Percentiles rank a stretch among this genome's conserved stretches.
These are phyloP conservation scores for Trichoderma gamsii DNA, from an alignment of 495 filamentous ascomycete genomes.

Conservation along the genomic window DNA sequence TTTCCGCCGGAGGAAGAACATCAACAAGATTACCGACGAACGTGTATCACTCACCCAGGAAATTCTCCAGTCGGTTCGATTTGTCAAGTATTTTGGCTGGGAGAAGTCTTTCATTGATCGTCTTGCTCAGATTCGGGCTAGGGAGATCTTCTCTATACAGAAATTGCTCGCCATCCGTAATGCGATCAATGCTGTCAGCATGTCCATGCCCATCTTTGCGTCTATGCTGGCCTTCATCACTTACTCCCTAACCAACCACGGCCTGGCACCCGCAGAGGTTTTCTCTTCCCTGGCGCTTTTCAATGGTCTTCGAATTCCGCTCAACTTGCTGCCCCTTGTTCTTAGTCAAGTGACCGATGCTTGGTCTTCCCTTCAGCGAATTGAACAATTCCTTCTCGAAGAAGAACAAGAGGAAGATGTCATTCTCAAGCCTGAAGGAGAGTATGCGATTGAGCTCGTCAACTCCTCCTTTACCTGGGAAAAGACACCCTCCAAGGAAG, in stretches of 20 bases:
- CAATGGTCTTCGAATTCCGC: slow-evolving; percentile 80
- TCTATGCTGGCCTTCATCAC: slow-evolving; percentile 96
- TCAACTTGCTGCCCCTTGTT: slow-evolving; percentile 82
- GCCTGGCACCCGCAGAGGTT: slow-evolving; percentile 64
- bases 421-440: slow-evolving; percentile 51
- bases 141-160: slow-evolving; percentile 75
- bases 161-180: slow-evolving; percentile 74
- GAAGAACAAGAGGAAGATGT: slow-evolving; percentile 80
- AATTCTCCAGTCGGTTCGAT: slow-evolving; percentile 81
- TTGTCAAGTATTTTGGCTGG: slow-evolving; percentile 97
- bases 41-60: slow-evolving; percentile 88
- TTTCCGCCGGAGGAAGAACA: slow-evolving; percentile 61
- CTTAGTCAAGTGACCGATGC: slow-evolving; percentile 87
- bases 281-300: slow-evolving; percentile 93
- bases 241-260: slow-evolving; percentile 69
- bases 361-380: slow-evolving; percentile 71
- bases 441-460: slow-evolving; percentile 65
- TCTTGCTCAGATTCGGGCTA: slow-evolving; percentile 60
- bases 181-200: slow-evolving; percentile 68
- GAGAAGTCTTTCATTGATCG: slow-evolving; percentile 78
- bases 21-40: slow-evolving; percentile 91
- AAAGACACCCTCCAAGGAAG: slow-evolving; percentile 57
- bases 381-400: slow-evolving; percentile 78
- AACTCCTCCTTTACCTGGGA: slow-evolving; percentile 92
- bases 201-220: slow-evolving; percentile 80